Base-by-base conservation (phyloP, 2,329 filamentous ascomycete species). In the Fusarium kyushuense region DNA sequence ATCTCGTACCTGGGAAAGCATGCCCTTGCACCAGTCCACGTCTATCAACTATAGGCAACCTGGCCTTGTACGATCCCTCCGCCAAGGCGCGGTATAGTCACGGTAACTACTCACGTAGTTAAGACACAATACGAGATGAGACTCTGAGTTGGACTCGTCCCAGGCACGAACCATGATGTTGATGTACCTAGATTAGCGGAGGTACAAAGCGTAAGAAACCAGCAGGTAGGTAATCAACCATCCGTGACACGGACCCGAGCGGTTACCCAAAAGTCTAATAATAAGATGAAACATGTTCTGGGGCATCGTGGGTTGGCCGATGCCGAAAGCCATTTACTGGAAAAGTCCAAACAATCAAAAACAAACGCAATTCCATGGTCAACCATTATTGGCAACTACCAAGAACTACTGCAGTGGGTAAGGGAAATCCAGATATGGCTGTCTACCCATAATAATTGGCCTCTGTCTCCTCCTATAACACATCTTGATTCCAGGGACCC, bases 401-500 rank as follows among this genome's bases (percentile, higher is more conserved):
- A 29, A 14, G 43, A 5, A 38, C 36, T 38, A 54, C 38, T 58
- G 25, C 36, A 32, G 51, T 51, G 40, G 43, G 29, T 33, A 63
- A n/a, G n/a, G n/a, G n/a, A n/a, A 27, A 62, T 27, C 19, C 43
- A 45, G 48, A 43, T 43, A 42, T n/a, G 27, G 19, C 19, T 23
- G 12, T n/a, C n/a, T n/a, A n/a, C 17, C 21, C 16, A n/a, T 35
- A 36, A 29, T 16, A 51, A 40, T 35, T 30, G 27, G 23, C 16
- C 27, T 47, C 48, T 16, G 33, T 52, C n/a, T n/a, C 23, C 47
- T 38, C 32, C 33, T 27, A 21, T 61, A 49, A 49, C 52, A 35
- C 33, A 33, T 58, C 43, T 19, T 49, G 63, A 54, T 67, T 40
- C 58, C 64, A 67, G 47, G 63, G 63, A 63, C 64, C 64, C 64